These are phyloP conservation scores for Marasmius oreades DNA, from an alignment of 1,284 basidiomycete species.

Conservation along the genomic window DNA sequence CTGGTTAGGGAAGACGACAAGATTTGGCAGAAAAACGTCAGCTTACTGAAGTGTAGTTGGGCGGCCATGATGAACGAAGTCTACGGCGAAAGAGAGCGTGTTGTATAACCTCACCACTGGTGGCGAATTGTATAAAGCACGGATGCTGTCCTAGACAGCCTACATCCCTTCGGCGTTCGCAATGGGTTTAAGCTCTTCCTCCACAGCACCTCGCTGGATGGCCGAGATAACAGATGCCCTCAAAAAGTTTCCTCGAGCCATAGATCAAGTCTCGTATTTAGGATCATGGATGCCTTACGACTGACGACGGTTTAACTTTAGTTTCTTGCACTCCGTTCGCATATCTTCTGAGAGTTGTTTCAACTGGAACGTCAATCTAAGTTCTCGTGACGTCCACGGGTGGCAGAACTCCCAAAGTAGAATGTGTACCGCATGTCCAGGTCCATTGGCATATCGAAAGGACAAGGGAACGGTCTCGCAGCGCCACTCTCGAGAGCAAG, in stretches of 20 bases:
- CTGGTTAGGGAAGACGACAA: too few species aligned
- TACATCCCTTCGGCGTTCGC: too few species aligned
- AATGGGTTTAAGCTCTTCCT: too few species aligned
- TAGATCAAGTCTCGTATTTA: neutral
- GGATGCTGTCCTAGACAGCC: too few species aligned
- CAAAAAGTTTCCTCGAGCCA: neutral
- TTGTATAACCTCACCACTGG: too few species aligned
- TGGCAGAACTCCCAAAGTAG: conserved; percentile 56
- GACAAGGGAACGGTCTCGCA: conserved; percentile 56
- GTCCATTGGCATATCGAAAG: conserved; percentile 58
- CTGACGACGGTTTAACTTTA: too few species aligned
- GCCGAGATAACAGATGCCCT: neutral
- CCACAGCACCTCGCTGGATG: neutral
- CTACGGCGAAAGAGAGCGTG: too few species aligned
- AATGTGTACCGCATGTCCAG: conserved; percentile 50
- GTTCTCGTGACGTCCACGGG: conserved; percentile 61
- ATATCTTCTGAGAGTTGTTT: conserved; percentile 51
- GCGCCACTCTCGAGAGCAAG: conserved; percentile 33
- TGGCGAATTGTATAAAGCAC: too few species aligned
- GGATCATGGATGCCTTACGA: too few species aligned
- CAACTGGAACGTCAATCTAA: conserved; percentile 31
- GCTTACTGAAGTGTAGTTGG: too few species aligned
- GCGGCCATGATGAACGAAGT: too few species aligned
- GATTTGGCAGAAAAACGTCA: too few species aligned
- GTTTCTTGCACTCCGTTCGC: conserved; percentile 58